Conservation (phyloP, 352 stramenopile genomes). For the Peronosclerospora sorghi region DNA sequence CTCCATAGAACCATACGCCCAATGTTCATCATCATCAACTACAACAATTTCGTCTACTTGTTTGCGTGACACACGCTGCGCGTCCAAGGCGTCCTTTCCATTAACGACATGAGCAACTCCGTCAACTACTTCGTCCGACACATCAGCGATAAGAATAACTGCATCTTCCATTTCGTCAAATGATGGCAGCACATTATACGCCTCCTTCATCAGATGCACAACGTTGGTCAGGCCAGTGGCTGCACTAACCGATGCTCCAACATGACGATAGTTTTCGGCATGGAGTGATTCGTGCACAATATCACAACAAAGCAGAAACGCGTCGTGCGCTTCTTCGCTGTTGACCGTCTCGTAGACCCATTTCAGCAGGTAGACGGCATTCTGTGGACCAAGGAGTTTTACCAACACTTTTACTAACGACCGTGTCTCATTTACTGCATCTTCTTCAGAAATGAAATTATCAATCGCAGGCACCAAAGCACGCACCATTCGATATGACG, state of each 20-base stretch:
- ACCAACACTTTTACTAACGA: conserved; percentile 41
- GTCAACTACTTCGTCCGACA: conserved; percentile 47
- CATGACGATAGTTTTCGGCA: conserved; percentile 47
- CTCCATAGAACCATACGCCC: neutral
- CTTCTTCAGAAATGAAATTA: conserved; percentile 37
- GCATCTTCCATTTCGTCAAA: conserved; percentile 52
- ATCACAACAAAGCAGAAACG: conserved; percentile 55
- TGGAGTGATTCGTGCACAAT: conserved; percentile 48
- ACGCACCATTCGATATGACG: conserved; percentile 48
- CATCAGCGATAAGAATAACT: conserved; percentile 39
- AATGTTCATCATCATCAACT: conserved; percentile 9
- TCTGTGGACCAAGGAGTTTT: conserved; percentile 51
- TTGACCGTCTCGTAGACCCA: conserved; percentile 62
- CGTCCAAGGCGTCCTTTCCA: conserved; percentile 1
- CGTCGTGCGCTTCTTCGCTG: conserved; percentile 60
- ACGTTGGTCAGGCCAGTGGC: conserved; percentile 35
- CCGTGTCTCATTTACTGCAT: conserved; percentile 38
- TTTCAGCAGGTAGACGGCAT: conserved; percentile 64
- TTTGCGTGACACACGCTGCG: conserved; percentile 4
- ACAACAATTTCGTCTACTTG: conserved; percentile 14
- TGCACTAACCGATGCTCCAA: conserved; percentile 27
- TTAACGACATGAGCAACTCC: conserved; percentile 16
- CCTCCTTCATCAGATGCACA: conserved; percentile 30
- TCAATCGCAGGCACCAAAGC: conserved; percentile 35
- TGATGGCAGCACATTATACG: conserved; percentile 50